Base-by-base conservation (phyloP, 768 basidiomycete genomes). In the Amanita exitialis region DNA sequence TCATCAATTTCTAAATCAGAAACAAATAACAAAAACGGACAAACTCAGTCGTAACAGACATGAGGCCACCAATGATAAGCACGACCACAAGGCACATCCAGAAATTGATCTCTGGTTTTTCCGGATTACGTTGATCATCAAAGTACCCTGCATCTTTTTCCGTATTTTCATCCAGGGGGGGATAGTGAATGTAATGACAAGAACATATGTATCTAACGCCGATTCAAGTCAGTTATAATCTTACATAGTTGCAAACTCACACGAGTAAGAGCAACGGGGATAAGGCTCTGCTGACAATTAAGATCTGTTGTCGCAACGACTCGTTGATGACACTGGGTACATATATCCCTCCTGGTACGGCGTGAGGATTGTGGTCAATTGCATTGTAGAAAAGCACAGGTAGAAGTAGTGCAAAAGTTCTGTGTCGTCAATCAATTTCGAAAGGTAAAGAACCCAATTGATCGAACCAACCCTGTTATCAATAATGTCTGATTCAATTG, bases 11-110 rank as follows among this genome's bases (percentile, higher is more conserved):
- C 6, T 38, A 4, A 10, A 27, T 16, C 3, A 15, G n/a, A 27
- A 23, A 1, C 25, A 10, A 20, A n/a, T 16, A 27, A 13, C 13
- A 5, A 28, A 35, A 23, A 48, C 62, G 54, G 55, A 85, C 81
- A 70, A 76, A 86, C 73, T 85, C 82, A n/a, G 82, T 83, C 3
- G 86, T 87, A 20, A 72, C 69, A 25, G 77, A 81, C 79, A 85
- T 81, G 23, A 87, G 60, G 9, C 61, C 77, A 37, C 86, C 74
- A 27, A 74, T 74, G 28, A 78, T 38, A 3, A 66, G 28, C 1
- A 86, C 69, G 49, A 82, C 66, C 3, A 62, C 57, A 7, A 84
- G 64, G 58, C 79, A 81, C 2, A 80, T 75, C 67, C 73, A 84
- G 58, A 79, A 80, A 56, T 79, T 84, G n/a, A 81, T 70, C 52